A percentile compares a stretch with the other conserved stretches of the same genome.
These are phyloP conservation scores for Cyclostephanos tholiformis DNA, from an alignment of 108 stramenopile species.

Conservation along the genomic window DNA sequence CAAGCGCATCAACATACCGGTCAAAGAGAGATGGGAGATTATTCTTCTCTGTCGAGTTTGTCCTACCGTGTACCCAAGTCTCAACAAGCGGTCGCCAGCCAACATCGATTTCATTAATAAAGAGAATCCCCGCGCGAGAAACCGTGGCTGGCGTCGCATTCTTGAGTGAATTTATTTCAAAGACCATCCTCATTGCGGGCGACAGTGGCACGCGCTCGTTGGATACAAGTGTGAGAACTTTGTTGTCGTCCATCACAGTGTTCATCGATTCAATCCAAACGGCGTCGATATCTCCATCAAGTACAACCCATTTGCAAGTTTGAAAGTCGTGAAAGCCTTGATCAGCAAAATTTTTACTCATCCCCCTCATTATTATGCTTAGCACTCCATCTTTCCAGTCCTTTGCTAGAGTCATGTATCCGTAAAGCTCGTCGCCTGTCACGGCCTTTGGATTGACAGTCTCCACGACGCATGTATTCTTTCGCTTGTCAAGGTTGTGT, in stretches of 20 bases:
- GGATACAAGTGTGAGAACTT: conserved; percentile 89
- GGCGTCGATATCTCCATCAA: conserved; percentile 93
- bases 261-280: conserved; percentile 97
- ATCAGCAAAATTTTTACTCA: conserved; percentile 91
- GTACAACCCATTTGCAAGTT: conserved; percentile 88
- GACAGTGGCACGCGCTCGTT: conserved; percentile 91
- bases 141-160: conserved; percentile 94
- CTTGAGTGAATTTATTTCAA: conserved; percentile 90
- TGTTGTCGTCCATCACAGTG: conserved; percentile 96
- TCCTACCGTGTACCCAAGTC: conserved; percentile 71
- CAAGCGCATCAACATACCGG: conserved; percentile 79
- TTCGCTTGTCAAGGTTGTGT: conserved; percentile 84
- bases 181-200: conserved; percentile 92
- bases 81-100: conserved; percentile 92
- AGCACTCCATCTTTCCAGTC: conserved; percentile 94
- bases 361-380: conserved; percentile 91
- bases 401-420: conserved; percentile 91
- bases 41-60: conserved; percentile 62
- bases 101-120: conserved; percentile 88
- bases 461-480: conserved; percentile 78
- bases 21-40: conserved; percentile 81
- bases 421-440: conserved; percentile 89
- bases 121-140: conserved; percentile 89
- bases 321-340: conserved; percentile 91
- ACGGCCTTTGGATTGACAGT: conserved; percentile 93